A percentile compares a stretch with the other conserved stretches of the same genome.
phyloP scores from a whole-genome alignment of 768 basidiomycete species.

The Lentinus brumalis region DNA sequence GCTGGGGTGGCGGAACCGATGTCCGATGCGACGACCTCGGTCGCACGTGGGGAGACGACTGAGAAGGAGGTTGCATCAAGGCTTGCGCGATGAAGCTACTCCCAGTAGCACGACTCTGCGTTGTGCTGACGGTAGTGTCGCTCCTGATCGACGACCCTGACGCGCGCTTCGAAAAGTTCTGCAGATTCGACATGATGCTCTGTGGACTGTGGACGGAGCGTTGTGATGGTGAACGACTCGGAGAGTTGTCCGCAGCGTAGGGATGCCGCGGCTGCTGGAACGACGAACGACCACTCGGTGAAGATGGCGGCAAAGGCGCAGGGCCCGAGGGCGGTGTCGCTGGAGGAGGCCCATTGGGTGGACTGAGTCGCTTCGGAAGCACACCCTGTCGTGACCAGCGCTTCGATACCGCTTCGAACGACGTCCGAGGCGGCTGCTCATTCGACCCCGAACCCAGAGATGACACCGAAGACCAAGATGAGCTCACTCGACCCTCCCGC shows the following conservation, averaged over 20 bases:
- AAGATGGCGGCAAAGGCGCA: constrained; percentile 7
- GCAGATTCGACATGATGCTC: constrained; percentile 26
- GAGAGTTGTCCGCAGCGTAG: constrained; percentile 27
- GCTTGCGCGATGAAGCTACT: constrained; percentile 19
- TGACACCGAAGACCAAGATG: constrained; percentile 26
- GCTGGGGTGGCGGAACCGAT: constrained; percentile 72
- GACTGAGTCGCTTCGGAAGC: constrained; percentile 53
- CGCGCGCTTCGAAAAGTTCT: constrained; percentile 32
- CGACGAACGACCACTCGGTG: constrained; percentile 18
- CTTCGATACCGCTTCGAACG: constrained; percentile 18
- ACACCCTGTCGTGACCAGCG: constrained; percentile 36
- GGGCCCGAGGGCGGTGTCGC: constrained; percentile 38
- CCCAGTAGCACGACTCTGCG: constrained; percentile 21
- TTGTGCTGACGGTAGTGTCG: constrained; percentile 27
- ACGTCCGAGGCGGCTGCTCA: constrained; percentile 20
- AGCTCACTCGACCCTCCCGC: constrained; percentile 12
- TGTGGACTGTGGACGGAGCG: constrained; percentile 26
- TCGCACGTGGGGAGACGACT: constrained; percentile 26
- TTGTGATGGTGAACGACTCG: constrained; percentile 23
- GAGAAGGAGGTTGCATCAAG: constrained; percentile 29
- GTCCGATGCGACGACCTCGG: constrained; percentile 46
- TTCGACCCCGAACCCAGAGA: constrained; percentile 27
- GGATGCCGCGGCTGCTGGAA: constrained; percentile 24
- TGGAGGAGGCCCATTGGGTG: constrained; percentile 63
- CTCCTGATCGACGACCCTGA: constrained; percentile 30